Evolutionary conservation across 306 rosid genomes (phyloP), one percentile per base, ranked within the genome.

Genomic region (Pterocarpus macrocarpus): DNA sequence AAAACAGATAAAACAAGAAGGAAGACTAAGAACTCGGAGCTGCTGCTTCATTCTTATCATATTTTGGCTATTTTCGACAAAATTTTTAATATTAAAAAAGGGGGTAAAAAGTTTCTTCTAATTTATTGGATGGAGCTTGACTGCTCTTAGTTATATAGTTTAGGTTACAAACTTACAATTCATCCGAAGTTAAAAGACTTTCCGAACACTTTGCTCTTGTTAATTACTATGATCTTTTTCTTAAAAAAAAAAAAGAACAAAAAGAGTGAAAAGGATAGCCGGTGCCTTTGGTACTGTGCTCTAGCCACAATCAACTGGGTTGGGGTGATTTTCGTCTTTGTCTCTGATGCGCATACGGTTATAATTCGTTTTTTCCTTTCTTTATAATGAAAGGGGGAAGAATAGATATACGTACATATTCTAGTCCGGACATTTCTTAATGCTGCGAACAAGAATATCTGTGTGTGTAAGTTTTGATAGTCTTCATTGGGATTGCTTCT

Each of bases 361-460:
- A 36, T 0, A 36, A 36, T 36, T 36, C 5, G 4, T 36, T 36
- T 36, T 36, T 36, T 36, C 1, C 9, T 41, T 1, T 41, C 5
- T 41, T 5, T 41, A 43, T 43, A 43, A 43, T 43, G 47, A 43
- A 43, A 43, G 8, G 10, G 47, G 10, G 8, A 56, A 44, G 58
- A 34, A 35, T 1, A 64, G 69, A 35, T 5, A 35, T 32, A 58
- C 62, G 32, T 16, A 16, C 17, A 8, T 56, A 56, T 16, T 5
- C 1, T 38, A 38, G 41, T 38, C 4, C 41, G 6, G 39, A 4
- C 5, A n/a, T 53, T 53, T 15, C 2, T 53, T 58, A 28, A 8
- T 58, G 64, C 10, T 43, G 15, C 35, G 35, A 22, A 28, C 64
- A 58, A 57, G 15, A 73, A 57, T 58, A 66, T 39, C 68, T 68